Evolutionary conservation across 108 stramenopile genomes (phyloP), one percentile per base, ranked within the genome.

Genomic region (Discostella stelligeroides): DNA sequence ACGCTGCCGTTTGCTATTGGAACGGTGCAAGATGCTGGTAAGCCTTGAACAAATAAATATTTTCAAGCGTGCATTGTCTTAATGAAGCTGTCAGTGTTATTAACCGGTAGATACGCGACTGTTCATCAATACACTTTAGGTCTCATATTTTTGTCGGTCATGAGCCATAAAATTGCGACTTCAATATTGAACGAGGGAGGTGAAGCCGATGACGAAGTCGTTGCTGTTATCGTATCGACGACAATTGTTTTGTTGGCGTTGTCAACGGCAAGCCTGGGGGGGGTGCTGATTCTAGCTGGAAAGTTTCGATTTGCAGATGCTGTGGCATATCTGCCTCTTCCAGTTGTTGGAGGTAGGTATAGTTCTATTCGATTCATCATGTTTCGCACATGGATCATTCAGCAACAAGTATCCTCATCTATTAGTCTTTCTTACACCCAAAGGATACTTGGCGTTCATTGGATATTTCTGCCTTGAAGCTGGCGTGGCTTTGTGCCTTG

Each of bases 391-490:
- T 71, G 60, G 11, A 28, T 69, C 30, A 10, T 51, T n/a, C 18
- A 1, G 24, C 49, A 53, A 27, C 21, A 1, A 34, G 4, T 15
- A 14, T 12, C 15, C 63, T 48, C 25, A 23, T 39, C 50, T 64
- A 4, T 28, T 48, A 50, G 9, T 0, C 48, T 50, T 45, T 34
- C 21, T 1, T 18, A 43, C 86, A n/a, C 81, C 82, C 9, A 15
- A 50, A 10, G 94, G 97, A 17, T 97, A 97, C 76, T 63, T 97
- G 67, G 96, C 97, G 6, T 97, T 90, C 68, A 99, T 99, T 66
- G 98, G 98, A 0, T 95, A 95, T 59, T 99, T 99, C 68, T 98
- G 98, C 72, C 60, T 92, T 4, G 86, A 95, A 61, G 97, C 97
- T 8, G 97, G 97, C 0, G 78, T 96, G 21, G 84, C 81, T 5